Evolutionary conservation across 225 moss, liverwort and hornwort species (phyloP), one percentile per base, ranked within the genome.

Genomic region (Anthoceros angustus): DNA sequence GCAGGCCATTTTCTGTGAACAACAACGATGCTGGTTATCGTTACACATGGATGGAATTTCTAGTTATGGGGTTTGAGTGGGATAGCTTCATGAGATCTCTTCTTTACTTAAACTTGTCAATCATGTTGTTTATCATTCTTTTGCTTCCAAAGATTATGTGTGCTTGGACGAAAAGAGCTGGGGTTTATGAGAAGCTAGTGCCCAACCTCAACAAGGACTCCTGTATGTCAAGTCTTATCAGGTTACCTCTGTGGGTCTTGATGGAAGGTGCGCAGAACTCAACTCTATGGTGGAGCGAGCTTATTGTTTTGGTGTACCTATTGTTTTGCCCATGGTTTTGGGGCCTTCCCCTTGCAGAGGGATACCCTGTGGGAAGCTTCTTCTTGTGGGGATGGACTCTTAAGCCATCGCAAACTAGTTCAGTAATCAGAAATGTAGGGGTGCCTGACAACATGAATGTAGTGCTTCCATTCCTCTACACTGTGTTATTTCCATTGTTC

Each of bases 301-400:
- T 88, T 26, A 64, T 66, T 8, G 88, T 85, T 63, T 55, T 85
- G 67, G 16, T 66, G 12, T 77, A 55, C 70, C 71, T 95, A 63
- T 72, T 82, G 15, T 8, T 82, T 7, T 87, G 91, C 43, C 95
- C 95, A n/a, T 95, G 95, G 95, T 91, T 91, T 63, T 91, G 77
- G 66, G 95, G 90, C 43, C 76, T 77, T 62, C 78, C 91, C 45
- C 91, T 95, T 66, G 83, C 83, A 39, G 88, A 91, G 65, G 85
- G 83, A 64, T 86, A 85, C 70, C 91, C 91, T 16, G 73, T 88
- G 39, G 95, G 95, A 18, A 70, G 81, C 62, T 80, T 95, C 88
- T 86, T 80, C 20, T 62, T 95, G 62, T 81, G 65, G 48, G 95
- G 95, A 41, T 95, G 95, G 95, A 84, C 85, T 55, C 78, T 87